phyloP scores from a whole-genome alignment of 1,139 yeast species.

The Insectozyma bohioensis region DNA sequence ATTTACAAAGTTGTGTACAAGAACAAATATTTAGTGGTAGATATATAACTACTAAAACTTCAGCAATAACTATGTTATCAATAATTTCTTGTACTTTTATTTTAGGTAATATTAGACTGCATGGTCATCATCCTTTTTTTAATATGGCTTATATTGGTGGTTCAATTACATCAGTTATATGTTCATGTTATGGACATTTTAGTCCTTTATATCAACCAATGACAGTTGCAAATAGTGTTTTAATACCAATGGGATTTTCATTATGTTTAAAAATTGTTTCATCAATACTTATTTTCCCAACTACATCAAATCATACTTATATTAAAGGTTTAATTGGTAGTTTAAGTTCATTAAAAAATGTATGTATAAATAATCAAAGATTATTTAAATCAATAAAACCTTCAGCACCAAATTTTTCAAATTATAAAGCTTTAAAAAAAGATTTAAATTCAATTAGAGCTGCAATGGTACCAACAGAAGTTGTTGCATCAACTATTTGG shows the following conservation, averaged over 20 bases:
- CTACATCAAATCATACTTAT: conserved; percentile 27
- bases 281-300: conserved; percentile 28
- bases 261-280: conserved; percentile 21
- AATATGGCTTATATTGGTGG: conserved; percentile 24
- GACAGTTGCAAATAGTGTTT: conserved; percentile 19
- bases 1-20: conserved; percentile 20
- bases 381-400: conserved; percentile 31
- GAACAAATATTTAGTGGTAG: conserved; percentile 28
- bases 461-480: conserved; percentile 21
- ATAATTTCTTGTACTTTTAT: conserved; percentile 24
- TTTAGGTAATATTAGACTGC: conserved; percentile 25
- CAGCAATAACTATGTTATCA: conserved; percentile 27
- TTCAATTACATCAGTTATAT: conserved; percentile 22
- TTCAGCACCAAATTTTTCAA: conserved; percentile 24
- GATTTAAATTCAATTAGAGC: conserved; percentile 23
- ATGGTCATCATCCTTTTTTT: conserved; percentile 23
- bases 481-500: conserved; percentile 21
- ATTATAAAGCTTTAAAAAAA: conserved; percentile 20
- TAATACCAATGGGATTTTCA: conserved; percentile 28
- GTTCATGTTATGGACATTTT: conserved; percentile 26
- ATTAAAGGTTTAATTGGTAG: conserved; percentile 20
- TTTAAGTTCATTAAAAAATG: conserved; percentile 17
- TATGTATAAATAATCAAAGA: conserved; percentile 22
- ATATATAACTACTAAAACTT: conserved; percentile 25
- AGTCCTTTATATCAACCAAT: conserved; percentile 29